Percentiles rank a stretch among this genome's conserved stretches.
phyloP scores from a whole-genome alignment of 306 rosid species.

The Citrullus amarus region DNA sequence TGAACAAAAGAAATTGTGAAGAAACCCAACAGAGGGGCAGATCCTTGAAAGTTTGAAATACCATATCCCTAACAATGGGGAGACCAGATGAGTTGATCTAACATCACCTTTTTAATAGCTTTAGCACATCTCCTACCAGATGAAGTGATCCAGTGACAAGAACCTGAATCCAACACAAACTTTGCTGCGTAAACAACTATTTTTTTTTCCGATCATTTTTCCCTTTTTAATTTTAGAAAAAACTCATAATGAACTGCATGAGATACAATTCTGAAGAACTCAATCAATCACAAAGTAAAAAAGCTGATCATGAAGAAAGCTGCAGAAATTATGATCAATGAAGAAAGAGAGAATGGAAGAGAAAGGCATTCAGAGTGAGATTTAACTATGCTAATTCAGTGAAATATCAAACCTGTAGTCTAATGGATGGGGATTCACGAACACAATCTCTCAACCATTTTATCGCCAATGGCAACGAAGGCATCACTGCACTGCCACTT shows the following conservation, averaged over 20 bases:
- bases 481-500: slow-evolving; percentile 50
- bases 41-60: background rate
- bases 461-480: slow-evolving; percentile 61
- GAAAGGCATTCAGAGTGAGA: background rate
- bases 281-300: background rate
- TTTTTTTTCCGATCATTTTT: background rate
- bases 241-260: background rate
- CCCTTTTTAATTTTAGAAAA: background rate
- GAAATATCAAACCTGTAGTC: slow-evolving; percentile 34
- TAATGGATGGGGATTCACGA: slow-evolving; percentile 44
- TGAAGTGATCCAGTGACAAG: slow-evolving; percentile 77
- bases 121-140: slow-evolving; percentile 47
- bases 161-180: slow-evolving; percentile 27
- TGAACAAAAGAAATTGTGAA: background rate
- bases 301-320: background rate
- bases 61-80: background rate
- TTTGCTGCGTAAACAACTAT: background rate
- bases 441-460: slow-evolving; percentile 60
- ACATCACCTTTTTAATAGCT: slow-evolving; percentile 29
- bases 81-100: background rate
- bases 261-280: background rate
- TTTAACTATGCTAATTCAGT: background rate
- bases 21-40: background rate
- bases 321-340: background rate
- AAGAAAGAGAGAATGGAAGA: background rate